Conservation (phyloP, 2,329 filamentous ascomycete genomes). For the Ophiostoma populinum region DNA sequence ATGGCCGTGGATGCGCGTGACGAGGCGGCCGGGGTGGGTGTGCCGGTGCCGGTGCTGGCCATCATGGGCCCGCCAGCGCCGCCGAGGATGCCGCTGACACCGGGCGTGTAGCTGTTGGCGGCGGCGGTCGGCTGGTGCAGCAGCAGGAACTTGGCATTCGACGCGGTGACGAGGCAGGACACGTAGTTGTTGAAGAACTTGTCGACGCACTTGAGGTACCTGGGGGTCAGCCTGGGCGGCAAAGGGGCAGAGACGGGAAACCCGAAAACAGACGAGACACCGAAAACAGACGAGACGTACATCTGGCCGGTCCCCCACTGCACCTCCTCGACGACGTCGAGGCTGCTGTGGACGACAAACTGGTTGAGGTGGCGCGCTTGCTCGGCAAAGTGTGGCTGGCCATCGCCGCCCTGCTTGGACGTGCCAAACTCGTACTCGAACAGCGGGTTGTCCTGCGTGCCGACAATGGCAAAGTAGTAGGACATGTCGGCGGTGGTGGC, state of each 20-base stretch:
- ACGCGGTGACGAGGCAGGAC: constrained; percentile 83
- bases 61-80: constrained; percentile 1
- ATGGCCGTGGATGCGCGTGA: constrained; percentile 48
- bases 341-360: constrained; percentile 84
- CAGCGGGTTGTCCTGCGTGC: constrained; percentile 85
- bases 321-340: constrained; percentile 91
- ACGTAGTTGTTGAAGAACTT: constrained; percentile 93
- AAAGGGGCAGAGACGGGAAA: not conserved
- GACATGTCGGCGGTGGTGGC: constrained; percentile 45
- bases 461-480: constrained; percentile 96
- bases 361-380: constrained; percentile 89
- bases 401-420: constrained; percentile 88
- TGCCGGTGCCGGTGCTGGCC: constrained; percentile 3
- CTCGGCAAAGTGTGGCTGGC: constrained; percentile 72
- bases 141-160: constrained; percentile 85
- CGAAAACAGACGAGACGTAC: constrained; percentile 37
- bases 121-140: constrained; percentile 54
- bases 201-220: constrained; percentile 94
- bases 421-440: constrained; percentile 97
- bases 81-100: constrained; percentile 12
- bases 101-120: constrained; percentile 8
- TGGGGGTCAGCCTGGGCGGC: constrained; percentile 18
- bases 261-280: too few relatives aligned
- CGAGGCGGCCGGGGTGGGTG: constrained; percentile 16
- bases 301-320: constrained; percentile 82